A percentile compares a stretch with the other conserved stretches of the same genome.
Conservation (phyloP, 2,329 filamentous ascomycete species). For the Calonectria honghensis region DNA sequence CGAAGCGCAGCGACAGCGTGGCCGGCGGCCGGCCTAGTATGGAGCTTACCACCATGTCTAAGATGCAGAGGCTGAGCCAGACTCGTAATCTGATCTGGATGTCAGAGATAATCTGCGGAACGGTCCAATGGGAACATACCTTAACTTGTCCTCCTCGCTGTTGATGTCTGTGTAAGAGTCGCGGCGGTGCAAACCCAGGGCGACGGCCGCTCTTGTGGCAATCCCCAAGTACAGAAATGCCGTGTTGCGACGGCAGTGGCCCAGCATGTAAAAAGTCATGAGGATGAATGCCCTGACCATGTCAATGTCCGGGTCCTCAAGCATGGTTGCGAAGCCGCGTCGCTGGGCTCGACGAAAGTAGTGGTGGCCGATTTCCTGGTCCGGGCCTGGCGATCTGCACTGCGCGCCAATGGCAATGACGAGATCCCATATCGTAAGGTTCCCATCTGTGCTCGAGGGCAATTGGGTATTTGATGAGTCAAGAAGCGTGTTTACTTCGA, state of each 20-base stretch:
- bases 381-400: conserved; percentile 46
- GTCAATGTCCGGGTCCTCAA: conserved; percentile 53
- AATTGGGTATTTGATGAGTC: conserved; percentile 39
- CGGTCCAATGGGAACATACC: conserved; percentile 35
- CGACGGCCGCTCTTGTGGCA: conserved; percentile 73
- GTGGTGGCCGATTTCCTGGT: conserved; percentile 51
- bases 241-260: conserved; percentile 75
- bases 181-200: conserved; percentile 71
- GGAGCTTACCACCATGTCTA: conserved; percentile 63
- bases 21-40: conserved; percentile 62
- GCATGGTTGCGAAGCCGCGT: conserved; percentile 49
- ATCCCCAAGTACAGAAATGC: conserved; percentile 79
- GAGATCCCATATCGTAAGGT: conserved; percentile 41
- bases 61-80: conserved; percentile 62
- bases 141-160: conserved; percentile 43
- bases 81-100: conserved; percentile 56
- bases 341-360: conserved; percentile 67
- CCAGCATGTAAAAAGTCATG: conserved; percentile 84
- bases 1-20: conserved; percentile 47
- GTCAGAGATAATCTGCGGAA: background rate
- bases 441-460: background rate
- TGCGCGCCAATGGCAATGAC: conserved; percentile 54
- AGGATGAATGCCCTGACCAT: conserved; percentile 60
- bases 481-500: conserved; percentile 55
- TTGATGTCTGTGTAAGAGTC: conserved; percentile 49